phyloP scores from a whole-genome alignment of 495 filamentous ascomycete species.

The Entonaema liquescens region DNA sequence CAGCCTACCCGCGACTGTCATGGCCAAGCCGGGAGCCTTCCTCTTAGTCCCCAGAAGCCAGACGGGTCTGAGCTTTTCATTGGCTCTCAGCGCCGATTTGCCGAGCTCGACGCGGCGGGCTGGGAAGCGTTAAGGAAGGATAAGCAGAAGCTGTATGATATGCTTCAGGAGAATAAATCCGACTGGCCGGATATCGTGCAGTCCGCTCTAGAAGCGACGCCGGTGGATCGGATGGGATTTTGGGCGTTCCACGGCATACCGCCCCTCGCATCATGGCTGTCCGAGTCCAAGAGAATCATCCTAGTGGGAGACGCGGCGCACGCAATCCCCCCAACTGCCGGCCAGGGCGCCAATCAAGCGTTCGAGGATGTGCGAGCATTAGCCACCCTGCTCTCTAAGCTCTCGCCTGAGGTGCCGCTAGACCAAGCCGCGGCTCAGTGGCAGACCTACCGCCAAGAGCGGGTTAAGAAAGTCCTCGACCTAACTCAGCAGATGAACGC shows the following conservation, averaged over 20 bases:
- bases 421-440: constrained; percentile 29
- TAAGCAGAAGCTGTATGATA: constrained; percentile 35
- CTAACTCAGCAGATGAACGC: constrained; percentile 34
- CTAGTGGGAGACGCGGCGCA: constrained; percentile 56
- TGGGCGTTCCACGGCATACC: constrained; percentile 32
- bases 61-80: constrained; percentile 58
- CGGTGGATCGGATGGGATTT: constrained; percentile 24
- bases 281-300: constrained; percentile 42
- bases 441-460: constrained; percentile 32
- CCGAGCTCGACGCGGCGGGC: constrained; percentile 22
- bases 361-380: constrained; percentile 48
- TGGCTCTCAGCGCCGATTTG: constrained; percentile 49
- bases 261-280: constrained; percentile 46
- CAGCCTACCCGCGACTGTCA: constrained; percentile 54
- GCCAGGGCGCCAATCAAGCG: constrained; percentile 46
- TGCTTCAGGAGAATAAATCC: constrained; percentile 33
- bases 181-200: constrained; percentile 38
- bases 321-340: constrained; percentile 52
- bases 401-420: constrained; percentile 15
- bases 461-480: constrained; percentile 35
- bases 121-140: constrained; percentile 38
- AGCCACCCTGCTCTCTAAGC: constrained; percentile 30
- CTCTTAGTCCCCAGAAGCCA: constrained; percentile 55
- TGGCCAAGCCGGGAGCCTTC: constrained; percentile 54
- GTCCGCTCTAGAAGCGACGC: constrained; percentile 18